phyloP scores from a whole-genome alignment of 2,329 filamentous ascomycete species.

The Phialophora macrospora region DNA sequence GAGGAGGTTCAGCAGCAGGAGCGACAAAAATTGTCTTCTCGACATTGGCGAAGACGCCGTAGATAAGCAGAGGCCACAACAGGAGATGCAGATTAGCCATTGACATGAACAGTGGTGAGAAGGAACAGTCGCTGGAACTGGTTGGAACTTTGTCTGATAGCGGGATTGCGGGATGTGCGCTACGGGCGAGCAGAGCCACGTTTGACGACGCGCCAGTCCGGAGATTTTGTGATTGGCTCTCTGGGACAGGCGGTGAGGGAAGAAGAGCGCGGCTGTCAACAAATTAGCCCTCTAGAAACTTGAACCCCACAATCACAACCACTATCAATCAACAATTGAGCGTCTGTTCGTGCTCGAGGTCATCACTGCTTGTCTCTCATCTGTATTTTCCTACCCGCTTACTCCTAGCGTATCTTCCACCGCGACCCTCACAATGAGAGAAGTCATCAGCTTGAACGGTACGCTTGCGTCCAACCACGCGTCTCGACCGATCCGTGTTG shows the following conservation, averaged over 20 bases:
- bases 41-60: constrained; percentile 67
- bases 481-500: constrained; percentile 31
- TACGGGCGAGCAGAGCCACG: background rate
- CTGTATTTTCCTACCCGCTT: constrained; percentile 19
- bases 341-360: constrained; percentile 28
- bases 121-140: background rate
- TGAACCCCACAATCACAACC: constrained; percentile 31
- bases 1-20: constrained; percentile 63
- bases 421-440: constrained; percentile 75
- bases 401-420: constrained; percentile 11
- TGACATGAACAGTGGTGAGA: background rate
- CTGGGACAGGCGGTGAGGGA: constrained; percentile 31
- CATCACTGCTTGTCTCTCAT: constrained; percentile 8
- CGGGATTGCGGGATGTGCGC: background rate
- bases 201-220: constrained; percentile 3
- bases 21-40: constrained; percentile 90
- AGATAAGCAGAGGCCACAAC: constrained; percentile 17
- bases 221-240: constrained; percentile 19
- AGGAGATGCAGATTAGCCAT: constrained; percentile 13
- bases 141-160: background rate
- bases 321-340: constrained; percentile 36
- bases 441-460: constrained; percentile 99
- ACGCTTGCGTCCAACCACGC: constrained; percentile 50
- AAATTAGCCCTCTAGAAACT: constrained; percentile 27
- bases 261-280: constrained; percentile 33